Conservation (phyloP, 2,329 filamentous ascomycete species). For the Onygenales sp. region DNA sequence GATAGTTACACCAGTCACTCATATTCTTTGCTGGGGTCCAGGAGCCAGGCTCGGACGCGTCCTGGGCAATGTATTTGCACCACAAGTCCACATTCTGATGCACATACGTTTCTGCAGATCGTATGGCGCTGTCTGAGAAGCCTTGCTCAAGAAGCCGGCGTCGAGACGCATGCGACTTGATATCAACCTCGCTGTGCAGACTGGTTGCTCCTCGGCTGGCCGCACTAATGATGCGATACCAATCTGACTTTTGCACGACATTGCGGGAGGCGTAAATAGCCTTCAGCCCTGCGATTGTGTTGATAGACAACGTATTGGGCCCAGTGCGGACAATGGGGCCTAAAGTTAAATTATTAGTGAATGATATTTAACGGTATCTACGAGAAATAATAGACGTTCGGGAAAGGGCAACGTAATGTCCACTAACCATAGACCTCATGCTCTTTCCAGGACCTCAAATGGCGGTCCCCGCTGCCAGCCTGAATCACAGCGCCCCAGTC, state of each 20-base stretch:
- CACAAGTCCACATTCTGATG: conserved; percentile 10
- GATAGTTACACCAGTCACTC: conserved; percentile 20
- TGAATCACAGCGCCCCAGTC: conserved; percentile 6
- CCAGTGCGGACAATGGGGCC: conserved; percentile 61
- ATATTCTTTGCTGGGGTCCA: conserved; percentile 16
- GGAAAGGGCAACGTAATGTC: not conserved
- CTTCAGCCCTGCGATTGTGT: conserved; percentile 58
- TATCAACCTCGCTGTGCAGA: conserved; percentile 16
- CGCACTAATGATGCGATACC: conserved; percentile 32
- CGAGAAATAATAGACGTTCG: not conserved
- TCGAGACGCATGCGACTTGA: conserved; percentile 13
- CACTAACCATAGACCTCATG: conserved; percentile 25
- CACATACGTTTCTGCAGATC: conserved; percentile 12
- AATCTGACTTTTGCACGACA: conserved; percentile 18
- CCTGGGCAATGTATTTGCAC: conserved; percentile 9
- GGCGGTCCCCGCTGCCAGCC: conserved; percentile 8
- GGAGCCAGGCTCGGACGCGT: conserved; percentile 11
- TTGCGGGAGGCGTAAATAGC: conserved; percentile 36
- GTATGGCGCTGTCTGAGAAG: conserved; percentile 21
- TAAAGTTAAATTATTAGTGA: not conserved
- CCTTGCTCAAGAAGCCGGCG: conserved; percentile 21
- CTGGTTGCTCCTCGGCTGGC: conserved; percentile 6
- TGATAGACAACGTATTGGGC: conserved; percentile 69
- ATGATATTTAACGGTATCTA: not conserved
- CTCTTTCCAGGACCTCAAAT: conserved; percentile 7